These are phyloP conservation scores for Ophiognomonia clavigignenti-juglandacearum DNA, from an alignment of 2,329 filamentous ascomycete species.

Conservation along the genomic window DNA sequence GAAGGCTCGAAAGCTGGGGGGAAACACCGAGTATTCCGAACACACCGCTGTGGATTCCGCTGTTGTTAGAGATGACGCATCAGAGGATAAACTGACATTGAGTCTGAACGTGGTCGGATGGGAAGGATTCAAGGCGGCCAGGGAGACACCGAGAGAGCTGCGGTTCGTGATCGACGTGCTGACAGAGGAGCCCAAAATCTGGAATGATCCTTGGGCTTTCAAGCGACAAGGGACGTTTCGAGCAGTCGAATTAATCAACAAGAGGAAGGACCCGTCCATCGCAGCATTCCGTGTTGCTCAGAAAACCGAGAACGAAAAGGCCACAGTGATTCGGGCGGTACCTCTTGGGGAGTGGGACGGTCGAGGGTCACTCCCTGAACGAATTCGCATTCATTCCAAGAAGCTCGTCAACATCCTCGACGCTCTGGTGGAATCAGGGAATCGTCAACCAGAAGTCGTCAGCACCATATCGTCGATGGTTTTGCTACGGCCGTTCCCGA, in stretches of 20 bases:
- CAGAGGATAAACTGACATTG: no score
- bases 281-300: background rate
- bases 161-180: background rate
- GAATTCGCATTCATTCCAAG: conserved; percentile 15
- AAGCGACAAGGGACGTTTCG: background rate
- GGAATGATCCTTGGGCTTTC: background rate
- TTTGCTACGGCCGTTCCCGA: background rate
- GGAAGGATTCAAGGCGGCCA: background rate
- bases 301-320: background rate
- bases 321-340: background rate
- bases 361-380: conserved; percentile 9
- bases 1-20: no score
- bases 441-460: background rate
- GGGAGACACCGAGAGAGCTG: background rate
- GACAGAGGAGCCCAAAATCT: background rate
- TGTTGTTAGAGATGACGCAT: no score
- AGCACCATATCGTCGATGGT: background rate
- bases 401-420: conserved; percentile 4
- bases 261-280: conserved; percentile 3
- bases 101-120: background rate
- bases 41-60: no score
- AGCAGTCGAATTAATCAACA: background rate
- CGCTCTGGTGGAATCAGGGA: background rate
- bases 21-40: no score
- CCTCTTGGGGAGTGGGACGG: background rate